phyloP scores from a whole-genome alignment of 2,329 filamentous ascomycete species.

The Pseudogymnoascus sp. region DNA sequence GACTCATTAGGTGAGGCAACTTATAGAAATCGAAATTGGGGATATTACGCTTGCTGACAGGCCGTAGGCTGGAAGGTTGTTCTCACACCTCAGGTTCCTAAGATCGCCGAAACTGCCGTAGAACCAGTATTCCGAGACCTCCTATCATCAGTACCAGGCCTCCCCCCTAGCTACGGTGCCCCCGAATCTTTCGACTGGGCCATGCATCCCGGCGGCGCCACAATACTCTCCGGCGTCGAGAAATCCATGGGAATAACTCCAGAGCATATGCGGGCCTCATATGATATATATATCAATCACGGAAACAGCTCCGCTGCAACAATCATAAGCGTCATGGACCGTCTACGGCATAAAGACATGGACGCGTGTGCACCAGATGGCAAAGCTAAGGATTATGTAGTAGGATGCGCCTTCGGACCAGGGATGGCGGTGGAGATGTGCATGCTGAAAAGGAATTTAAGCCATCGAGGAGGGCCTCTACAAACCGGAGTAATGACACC shows the following conservation, averaged over 20 bases:
- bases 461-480: constrained; percentile 21
- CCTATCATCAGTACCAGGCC: constrained; percentile 38
- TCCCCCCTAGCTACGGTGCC: constrained; percentile 38
- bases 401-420: constrained; percentile 64
- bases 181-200: constrained; percentile 64
- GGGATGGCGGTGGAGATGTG: constrained; percentile 64
- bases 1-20: constrained; percentile 47
- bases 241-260: constrained; percentile 48
- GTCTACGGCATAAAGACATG: constrained; percentile 53
- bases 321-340: constrained; percentile 60
- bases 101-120: constrained; percentile 45
- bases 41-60: not conserved
- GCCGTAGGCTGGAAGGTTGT: constrained; percentile 57
- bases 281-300: constrained; percentile 59
- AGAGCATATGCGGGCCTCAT: constrained; percentile 62
- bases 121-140: constrained; percentile 48
- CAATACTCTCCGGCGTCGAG: constrained; percentile 59
- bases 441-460: constrained; percentile 44
- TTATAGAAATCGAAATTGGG: not conserved
- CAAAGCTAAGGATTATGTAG: constrained; percentile 48
- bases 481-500: constrained; percentile 25
- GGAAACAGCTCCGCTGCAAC: constrained; percentile 66
- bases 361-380: constrained; percentile 46
- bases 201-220: constrained; percentile 62
- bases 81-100: constrained; percentile 54